These are phyloP conservation scores for Monascus ruber DNA, from an alignment of 2,329 filamentous ascomycete genomes.

Conservation along the genomic window DNA sequence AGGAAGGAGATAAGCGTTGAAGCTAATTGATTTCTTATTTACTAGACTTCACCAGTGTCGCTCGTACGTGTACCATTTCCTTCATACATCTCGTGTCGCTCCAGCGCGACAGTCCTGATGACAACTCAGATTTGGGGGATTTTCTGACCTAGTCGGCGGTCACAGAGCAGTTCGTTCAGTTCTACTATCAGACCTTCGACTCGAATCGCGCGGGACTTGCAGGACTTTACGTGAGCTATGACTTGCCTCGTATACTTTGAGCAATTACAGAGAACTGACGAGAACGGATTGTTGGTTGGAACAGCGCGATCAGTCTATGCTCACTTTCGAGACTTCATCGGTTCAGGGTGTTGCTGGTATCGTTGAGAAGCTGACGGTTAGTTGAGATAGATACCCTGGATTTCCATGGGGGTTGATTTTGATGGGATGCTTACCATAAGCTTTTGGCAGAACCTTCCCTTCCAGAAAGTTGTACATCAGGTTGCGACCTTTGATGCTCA, in stretches of 20 bases:
- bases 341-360: conserved; percentile 56
- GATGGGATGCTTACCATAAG: background rate
- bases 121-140: background rate
- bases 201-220: conserved; percentile 52
- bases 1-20: background rate
- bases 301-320: conserved; percentile 74
- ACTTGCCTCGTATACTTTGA: conserved; percentile 1
- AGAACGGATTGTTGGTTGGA: conserved; percentile 2
- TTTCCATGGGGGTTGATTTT: background rate
- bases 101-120: background rate
- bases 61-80: conserved; percentile 22
- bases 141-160: conserved; percentile 11
- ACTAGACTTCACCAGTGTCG: conserved; percentile 28
- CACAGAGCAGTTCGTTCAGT: conserved; percentile 74
- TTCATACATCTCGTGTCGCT: background rate
- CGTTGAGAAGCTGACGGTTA: conserved; percentile 68
- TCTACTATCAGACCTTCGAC: conserved; percentile 89
- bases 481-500: conserved; percentile 73
- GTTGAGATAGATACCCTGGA: conserved; percentile 12
- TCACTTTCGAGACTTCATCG: conserved; percentile 75
- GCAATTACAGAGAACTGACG: background rate
- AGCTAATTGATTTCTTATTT: conserved; percentile 6
- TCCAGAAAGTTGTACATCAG: conserved; percentile 69
- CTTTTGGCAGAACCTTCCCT: conserved; percentile 55
- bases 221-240: conserved; percentile 64